These are phyloP conservation scores for Seiridium cupressi DNA, from an alignment of 2,329 filamentous ascomycete species.

Conservation along the genomic window DNA sequence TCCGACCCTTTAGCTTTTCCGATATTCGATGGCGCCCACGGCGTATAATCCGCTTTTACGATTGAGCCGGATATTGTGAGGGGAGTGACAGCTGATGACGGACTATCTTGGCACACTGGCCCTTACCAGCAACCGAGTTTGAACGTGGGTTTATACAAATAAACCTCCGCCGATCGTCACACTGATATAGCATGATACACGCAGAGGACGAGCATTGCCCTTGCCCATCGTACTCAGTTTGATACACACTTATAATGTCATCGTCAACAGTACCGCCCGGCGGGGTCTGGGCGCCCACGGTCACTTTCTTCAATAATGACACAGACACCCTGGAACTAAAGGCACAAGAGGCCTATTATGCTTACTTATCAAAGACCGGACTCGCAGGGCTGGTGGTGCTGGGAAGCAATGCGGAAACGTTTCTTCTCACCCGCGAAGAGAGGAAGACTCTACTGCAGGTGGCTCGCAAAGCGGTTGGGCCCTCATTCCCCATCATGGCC, in stretches of 20 bases:
- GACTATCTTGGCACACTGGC: too few relatives aligned
- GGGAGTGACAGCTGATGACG: too few relatives aligned
- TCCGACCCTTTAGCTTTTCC: too few relatives aligned
- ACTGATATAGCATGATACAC: too few relatives aligned
- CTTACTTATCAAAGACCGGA: slow-evolving; percentile 41
- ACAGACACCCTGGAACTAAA: slow-evolving; percentile 44
- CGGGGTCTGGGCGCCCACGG: slow-evolving; percentile 47
- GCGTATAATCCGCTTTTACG: too few relatives aligned
- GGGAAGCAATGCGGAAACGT: slow-evolving; percentile 33
- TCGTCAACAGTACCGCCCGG: slow-evolving; percentile 26
- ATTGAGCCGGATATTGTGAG: too few relatives aligned
- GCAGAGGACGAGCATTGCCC: too few relatives aligned
- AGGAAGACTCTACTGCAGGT: slow-evolving; percentile 51
- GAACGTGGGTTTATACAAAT: too few relatives aligned
- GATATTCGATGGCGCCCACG: too few relatives aligned
- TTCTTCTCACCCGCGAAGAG: slow-evolving; percentile 54
- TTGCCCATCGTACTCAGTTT: too few relatives aligned
- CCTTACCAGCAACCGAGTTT: too few relatives aligned
- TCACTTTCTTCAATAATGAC: slow-evolving; percentile 50
- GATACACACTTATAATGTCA: background rate
- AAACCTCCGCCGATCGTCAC: too few relatives aligned
- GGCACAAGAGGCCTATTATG: slow-evolving; percentile 46
- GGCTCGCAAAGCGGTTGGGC: slow-evolving; percentile 50
- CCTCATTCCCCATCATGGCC: slow-evolving; percentile 57
- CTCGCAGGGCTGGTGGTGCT: slow-evolving; percentile 30